A percentile compares a stretch with the other conserved stretches of the same genome.
Evolutionary conservation across 768 basidiomycete species (phyloP).

Genomic region (Agrocybe pediades): DNA sequence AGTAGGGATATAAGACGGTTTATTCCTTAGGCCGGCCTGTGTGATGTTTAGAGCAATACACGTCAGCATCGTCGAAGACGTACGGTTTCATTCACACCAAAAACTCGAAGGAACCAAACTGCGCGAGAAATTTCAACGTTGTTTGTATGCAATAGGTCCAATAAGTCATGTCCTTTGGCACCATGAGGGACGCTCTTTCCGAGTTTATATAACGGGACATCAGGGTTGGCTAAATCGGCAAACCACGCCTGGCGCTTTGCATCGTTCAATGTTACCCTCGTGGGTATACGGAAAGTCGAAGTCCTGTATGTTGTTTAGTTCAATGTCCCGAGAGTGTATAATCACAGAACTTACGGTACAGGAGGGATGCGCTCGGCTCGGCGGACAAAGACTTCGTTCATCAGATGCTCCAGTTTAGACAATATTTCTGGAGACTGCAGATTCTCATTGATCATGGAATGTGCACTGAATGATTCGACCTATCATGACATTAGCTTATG

Average conservation of each 20-base stretch:
- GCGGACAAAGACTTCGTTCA: slow-evolving; percentile 74
- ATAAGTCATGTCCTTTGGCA: slow-evolving; percentile 80
- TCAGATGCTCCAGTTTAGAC: slow-evolving; percentile 66
- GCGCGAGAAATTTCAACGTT: slow-evolving; percentile 80
- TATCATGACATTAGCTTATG: slow-evolving; percentile 21
- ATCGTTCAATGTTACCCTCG: slow-evolving; percentile 81
- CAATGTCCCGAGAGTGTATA: neutral
- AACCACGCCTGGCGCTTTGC: slow-evolving; percentile 83
- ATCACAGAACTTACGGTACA: slow-evolving; percentile 59
- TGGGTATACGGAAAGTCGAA: slow-evolving; percentile 77
- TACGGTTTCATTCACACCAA: slow-evolving; percentile 88
- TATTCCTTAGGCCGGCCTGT: slow-evolving; percentile 75
- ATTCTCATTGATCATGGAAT: slow-evolving; percentile 50
- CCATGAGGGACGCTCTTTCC: slow-evolving; percentile 88
- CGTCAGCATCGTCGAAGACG: slow-evolving; percentile 4
- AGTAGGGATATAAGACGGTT: slow-evolving; percentile 77
- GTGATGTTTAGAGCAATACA: neutral
- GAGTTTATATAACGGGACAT: slow-evolving; percentile 78
- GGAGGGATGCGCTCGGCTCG: slow-evolving; percentile 55
- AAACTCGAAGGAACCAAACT: slow-evolving; percentile 85
- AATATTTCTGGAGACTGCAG: slow-evolving; percentile 55
- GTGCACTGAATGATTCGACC: slow-evolving; percentile 68
- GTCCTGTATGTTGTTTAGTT: slow-evolving; percentile 34
- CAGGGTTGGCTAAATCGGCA: slow-evolving; percentile 76
- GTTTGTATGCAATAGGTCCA: slow-evolving; percentile 77